Evolutionary conservation across 1,284 basidiomycete species (phyloP).

Genomic region (Termitomyces sp.): DNA sequence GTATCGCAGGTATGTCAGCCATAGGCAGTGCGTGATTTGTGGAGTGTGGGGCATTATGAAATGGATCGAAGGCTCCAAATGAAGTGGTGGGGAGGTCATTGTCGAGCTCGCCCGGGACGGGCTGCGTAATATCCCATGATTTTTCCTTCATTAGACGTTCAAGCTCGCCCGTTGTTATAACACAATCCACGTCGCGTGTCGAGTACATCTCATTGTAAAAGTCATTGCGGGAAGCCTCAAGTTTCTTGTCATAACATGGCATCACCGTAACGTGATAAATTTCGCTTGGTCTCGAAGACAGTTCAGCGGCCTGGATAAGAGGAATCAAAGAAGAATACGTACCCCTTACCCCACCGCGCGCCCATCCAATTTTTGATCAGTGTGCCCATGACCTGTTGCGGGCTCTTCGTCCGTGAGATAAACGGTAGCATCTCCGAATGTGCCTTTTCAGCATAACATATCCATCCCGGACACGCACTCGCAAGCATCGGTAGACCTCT

Average conservation of each 20-base stretch:
- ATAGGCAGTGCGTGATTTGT: neutral
- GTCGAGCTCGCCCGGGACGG: constrained; percentile 47
- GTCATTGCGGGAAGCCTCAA: constrained; percentile 91
- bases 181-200: constrained; percentile 94
- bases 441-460: constrained; percentile 98
- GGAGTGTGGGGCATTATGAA: constrained; percentile 3
- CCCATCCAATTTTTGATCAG: constrained; percentile 87
- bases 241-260: constrained; percentile 99
- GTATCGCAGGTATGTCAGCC: constrained; percentile 2
- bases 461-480: constrained; percentile 97
- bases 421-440: constrained; percentile 92
- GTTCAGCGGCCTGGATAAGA: constrained; percentile 15
- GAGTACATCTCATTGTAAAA: constrained; percentile 79
- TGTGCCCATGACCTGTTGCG: constrained; percentile 92
- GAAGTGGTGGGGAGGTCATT: constrained; percentile 3
- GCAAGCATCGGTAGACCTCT: constrained; percentile 82
- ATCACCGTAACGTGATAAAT: constrained; percentile 97
- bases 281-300: constrained; percentile 57
- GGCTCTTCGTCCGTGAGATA: constrained; percentile 84
- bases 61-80: constrained; percentile 4
- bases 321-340: constrained; percentile 25
- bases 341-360: constrained; percentile 59
- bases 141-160: constrained; percentile 83
- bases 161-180: constrained; percentile 95
- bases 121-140: constrained; percentile 67